Evolutionary conservation across 129 eudicot species (phyloP), one percentile per base, ranked within the genome.

Genomic region (Flaveria bidentis): DNA sequence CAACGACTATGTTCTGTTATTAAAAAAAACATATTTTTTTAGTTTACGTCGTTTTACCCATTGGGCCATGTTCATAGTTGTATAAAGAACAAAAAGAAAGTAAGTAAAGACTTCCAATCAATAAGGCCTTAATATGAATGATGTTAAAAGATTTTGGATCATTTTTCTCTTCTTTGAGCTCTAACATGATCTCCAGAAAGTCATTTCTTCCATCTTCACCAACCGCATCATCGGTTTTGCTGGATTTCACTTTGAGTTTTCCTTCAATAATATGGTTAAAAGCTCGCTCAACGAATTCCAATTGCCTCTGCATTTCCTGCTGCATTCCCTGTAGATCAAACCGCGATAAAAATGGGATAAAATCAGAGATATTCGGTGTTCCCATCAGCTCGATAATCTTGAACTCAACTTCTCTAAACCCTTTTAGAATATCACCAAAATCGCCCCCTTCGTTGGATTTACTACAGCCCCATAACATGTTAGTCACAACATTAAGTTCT

Each of bases 281-380:
- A 47, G 81, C 44, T 2, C 22, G 14, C 20, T 86, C 87, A 39
- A 86, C 75, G 16, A 69, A 71, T 7, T 73, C 78, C 13, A 42
- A 65, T 26, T 77, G 72, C 68, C 11, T 61, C 77, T 69, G 50
- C 85, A 86, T 86, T 16, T 75, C 82, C 17, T 79, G 53, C 52
- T 77, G 41, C 60, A 68, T 78, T 63, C 88, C 84, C 16, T 85
- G 89, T 52, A 82, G 71, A 56, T 85, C 86, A 42, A 85, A 74
- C 80, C 77, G 7, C 1, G 76, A 74, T 25, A 86, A 28, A 0
- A 70, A 50, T 0, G 86, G 89, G 18, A 79, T 80, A 36, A 75
- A 72, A 76, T 82, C 87, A 2, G 84, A 84, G 17, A 86, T 67
- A 20, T 78, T 85, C 46, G 64, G 78, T 62, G 39, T 14, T 30